Evolutionary conservation across 768 basidiomycete genomes (phyloP), one percentile per base, ranked within the genome.

Genomic region (Auricularia sp.): DNA sequence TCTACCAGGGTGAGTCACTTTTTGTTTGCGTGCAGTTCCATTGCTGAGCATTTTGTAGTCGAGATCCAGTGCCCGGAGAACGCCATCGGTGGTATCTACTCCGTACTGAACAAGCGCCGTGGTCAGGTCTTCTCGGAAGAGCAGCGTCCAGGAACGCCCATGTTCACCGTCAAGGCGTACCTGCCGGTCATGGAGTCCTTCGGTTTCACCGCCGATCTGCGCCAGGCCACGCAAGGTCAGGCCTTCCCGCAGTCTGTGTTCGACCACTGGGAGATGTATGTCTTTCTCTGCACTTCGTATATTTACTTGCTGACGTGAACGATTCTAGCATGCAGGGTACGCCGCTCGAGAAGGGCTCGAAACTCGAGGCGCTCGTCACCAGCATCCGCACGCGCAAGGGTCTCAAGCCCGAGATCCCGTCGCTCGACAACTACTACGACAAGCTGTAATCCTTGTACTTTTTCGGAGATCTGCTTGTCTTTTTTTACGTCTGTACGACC

Each of bases 121-220:
- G 96, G 96, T 68, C 94, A 97, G 75, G 96, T 99, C 67, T 96
- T 95, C 85, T 90, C 89, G 70, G 91, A 98, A 78, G 96, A 98
- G 78, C 97, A 98, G 79, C 82, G 95, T 72, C 81, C 87, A 3
- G 96, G 97, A 80, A 99, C 97, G 18, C 97, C 97, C 67, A 97
- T 98, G 93, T 96, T 96, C 87, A 98, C 90, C 59, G 89, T 99
- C 78, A 98, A 97, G 85, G 94, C 94, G 33, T 93, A 93, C 82
- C 82, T 94, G 47, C 93, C 93, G 70, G 91, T 93, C 74, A 80
- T 81, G 74, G 91, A 93, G 78, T 93, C 91, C 16, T 96, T 97
- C 80, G 95, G 96, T 70, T 98, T 98, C 89, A 98, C 94, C 77
- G 92, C 90, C 70, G 94, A 91, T 71, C 87, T 99, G 64, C 90